phyloP scores from a whole-genome alignment of 2,329 filamentous ascomycete genomes.

The Diplodia corticola region DNA sequence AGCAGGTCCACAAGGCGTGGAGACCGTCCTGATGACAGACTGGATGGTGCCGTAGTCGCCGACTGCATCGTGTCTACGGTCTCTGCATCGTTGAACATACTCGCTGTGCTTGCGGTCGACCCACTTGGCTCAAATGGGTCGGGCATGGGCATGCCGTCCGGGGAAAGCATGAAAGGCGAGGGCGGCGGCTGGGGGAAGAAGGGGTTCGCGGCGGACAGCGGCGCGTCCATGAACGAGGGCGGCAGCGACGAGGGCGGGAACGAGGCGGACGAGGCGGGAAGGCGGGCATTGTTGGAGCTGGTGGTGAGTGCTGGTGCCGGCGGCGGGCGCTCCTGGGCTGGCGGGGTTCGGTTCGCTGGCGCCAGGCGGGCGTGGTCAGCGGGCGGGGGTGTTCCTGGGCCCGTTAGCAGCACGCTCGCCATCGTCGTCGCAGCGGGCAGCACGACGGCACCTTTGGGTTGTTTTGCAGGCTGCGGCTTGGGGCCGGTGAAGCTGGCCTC shows the following conservation, averaged over 20 bases:
- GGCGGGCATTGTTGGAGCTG: conserved; percentile 7
- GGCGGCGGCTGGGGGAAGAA: conserved; percentile 24
- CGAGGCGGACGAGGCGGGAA: background rate
- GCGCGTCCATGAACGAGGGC: conserved; percentile 15
- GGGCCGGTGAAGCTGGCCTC: conserved; percentile 57
- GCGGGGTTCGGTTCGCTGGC: conserved; percentile 16
- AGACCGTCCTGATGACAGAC: conserved; percentile 47
- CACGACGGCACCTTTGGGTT: conserved; percentile 16
- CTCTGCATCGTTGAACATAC: conserved; percentile 39
- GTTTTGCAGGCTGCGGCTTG: conserved; percentile 37
- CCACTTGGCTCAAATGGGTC: conserved; percentile 38
- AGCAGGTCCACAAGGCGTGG: conserved; percentile 52
- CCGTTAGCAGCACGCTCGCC: conserved; percentile 8
- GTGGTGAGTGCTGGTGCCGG: conserved; percentile 1
- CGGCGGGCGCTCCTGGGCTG: conserved; percentile 5
- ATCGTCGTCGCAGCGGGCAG: background rate
- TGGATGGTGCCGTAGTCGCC: conserved; percentile 36
- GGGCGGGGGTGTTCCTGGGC: conserved; percentile 25
- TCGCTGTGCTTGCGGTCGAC: conserved; percentile 38
- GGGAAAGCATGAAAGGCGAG: conserved; percentile 31
- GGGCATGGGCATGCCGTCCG: conserved; percentile 31
- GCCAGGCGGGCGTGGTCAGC: background rate
- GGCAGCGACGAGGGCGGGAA: background rate
- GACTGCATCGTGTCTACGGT: conserved; percentile 31
- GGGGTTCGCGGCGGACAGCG: conserved; percentile 23